A percentile compares a stretch with the other conserved stretches of the same genome.
Conservation (phyloP, 2,329 filamentous ascomycete genomes). For the Fusarium dimerum region DNA sequence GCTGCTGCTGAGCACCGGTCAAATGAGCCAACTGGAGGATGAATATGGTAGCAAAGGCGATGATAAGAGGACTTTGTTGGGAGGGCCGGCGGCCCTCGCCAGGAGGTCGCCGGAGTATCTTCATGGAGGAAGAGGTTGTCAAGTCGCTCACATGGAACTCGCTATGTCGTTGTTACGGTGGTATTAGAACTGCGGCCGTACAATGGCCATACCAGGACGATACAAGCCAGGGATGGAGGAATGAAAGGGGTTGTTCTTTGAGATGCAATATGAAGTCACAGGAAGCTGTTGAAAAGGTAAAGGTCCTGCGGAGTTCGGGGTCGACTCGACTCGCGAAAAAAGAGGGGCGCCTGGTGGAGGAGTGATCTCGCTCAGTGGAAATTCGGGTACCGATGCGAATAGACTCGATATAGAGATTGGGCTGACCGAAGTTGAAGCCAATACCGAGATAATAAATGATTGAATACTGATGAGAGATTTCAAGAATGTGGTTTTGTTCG, state of each 20-base stretch:
- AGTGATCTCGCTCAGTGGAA: not conserved
- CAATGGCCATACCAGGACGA: constrained; percentile 21
- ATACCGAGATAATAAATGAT: not conserved
- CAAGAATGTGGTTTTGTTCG: not conserved
- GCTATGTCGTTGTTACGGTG: constrained; percentile 3
- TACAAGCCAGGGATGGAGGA: constrained; percentile 2
- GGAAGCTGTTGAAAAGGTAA: constrained; percentile 11
- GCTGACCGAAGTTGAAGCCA: not conserved
- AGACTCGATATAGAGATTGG: not conserved
- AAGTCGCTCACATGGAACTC: constrained; percentile 29
- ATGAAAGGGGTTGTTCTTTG: constrained; percentile 1
- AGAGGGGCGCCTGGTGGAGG: constrained; percentile 5
- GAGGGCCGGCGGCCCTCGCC: constrained; percentile 55
- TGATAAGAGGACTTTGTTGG: constrained; percentile 47
- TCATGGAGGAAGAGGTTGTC: constrained; percentile 14
- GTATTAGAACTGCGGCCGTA: constrained; percentile 13
- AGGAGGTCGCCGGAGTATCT: constrained; percentile 66
- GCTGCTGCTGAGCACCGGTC: constrained; percentile 67
- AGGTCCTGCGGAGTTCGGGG: constrained; percentile 17
- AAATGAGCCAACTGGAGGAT: constrained; percentile 53
- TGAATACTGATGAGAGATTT: not conserved
- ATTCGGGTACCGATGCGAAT: not conserved
- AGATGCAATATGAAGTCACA: constrained; percentile 29
- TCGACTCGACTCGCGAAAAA: constrained; percentile 4
- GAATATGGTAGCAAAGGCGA: constrained; percentile 60